Evolutionary conservation across 2,329 filamentous ascomycete species (phyloP).

Genomic region (Xylaria sp.): DNA sequence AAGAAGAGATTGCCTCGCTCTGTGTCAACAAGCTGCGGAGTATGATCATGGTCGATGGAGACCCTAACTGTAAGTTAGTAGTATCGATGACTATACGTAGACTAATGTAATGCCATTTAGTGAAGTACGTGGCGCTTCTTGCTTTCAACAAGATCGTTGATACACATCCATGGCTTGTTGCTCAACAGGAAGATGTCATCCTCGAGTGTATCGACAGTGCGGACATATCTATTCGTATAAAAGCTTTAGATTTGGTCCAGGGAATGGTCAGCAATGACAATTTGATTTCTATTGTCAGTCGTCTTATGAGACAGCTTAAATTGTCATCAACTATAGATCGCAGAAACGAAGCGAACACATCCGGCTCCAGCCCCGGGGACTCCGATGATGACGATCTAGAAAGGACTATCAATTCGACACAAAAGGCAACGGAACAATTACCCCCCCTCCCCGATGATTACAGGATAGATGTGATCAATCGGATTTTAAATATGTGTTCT

Average conservation of each 20-base stretch:
- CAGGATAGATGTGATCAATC: constrained; percentile 80
- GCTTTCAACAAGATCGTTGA: constrained; percentile 95
- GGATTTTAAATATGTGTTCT: constrained; percentile 90
- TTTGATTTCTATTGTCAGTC: constrained; percentile 83
- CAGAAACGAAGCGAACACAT: constrained; percentile 58
- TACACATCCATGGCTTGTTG: constrained; percentile 88
- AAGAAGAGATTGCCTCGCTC: constrained; percentile 89
- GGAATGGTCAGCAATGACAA: constrained; percentile 94
- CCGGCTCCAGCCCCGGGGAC: constrained; percentile 55
- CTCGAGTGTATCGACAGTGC: constrained; percentile 95
- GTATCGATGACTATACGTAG: constrained; percentile 30
- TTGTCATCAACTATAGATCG: constrained; percentile 67
- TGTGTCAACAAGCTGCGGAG: constrained; percentile 93
- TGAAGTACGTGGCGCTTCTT: constrained; percentile 96
- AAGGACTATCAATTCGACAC: constrained; percentile 51
- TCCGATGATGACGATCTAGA: constrained; percentile 64
- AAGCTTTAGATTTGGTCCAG: constrained; percentile 89
- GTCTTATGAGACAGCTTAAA: constrained; percentile 87
- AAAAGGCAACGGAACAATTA: constrained; percentile 54
- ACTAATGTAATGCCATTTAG: constrained; percentile 56
- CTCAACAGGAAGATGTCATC: constrained; percentile 94
- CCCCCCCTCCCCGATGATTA: constrained; percentile 87
- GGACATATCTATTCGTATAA: constrained; percentile 94
- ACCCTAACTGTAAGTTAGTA: constrained; percentile 81
- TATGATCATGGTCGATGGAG: constrained; percentile 93